Conservation (phyloP, 768 basidiomycete species). For the Termitomyces sp. region DNA sequence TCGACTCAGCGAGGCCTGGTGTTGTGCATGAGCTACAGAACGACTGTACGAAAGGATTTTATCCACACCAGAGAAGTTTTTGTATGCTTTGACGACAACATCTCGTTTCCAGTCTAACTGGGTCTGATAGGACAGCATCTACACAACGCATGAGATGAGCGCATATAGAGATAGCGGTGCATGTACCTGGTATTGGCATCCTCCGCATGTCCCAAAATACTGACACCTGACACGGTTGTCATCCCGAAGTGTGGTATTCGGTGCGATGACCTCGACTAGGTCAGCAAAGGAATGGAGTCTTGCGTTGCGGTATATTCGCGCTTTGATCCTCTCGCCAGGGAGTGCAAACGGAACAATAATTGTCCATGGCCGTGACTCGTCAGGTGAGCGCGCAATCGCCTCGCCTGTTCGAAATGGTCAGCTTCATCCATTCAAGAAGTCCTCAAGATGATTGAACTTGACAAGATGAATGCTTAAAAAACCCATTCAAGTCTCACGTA, state of each 20-base stretch:
- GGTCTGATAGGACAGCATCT: constrained; percentile 85
- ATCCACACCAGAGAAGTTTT: constrained; percentile 58
- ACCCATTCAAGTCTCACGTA: constrained; percentile 20
- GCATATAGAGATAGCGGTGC: neutral
- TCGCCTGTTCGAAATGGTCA: constrained; percentile 41
- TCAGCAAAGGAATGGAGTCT: constrained; percentile 75
- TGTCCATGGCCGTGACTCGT: constrained; percentile 62
- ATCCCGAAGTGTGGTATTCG: constrained; percentile 66
- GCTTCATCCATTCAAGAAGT: neutral
- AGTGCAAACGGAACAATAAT: constrained; percentile 81
- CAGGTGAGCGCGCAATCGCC: constrained; percentile 51
- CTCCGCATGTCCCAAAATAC: constrained; percentile 87
- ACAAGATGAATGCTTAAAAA: neutral
- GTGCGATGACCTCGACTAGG: constrained; percentile 55
- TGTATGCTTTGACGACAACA: constrained; percentile 81
- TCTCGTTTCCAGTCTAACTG: constrained; percentile 86
- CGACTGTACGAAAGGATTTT: neutral
- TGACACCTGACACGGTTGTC: constrained; percentile 63
- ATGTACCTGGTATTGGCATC: constrained; percentile 89
- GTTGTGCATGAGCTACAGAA: neutral
- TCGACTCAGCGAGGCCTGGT: constrained; percentile 47
- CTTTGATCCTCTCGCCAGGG: constrained; percentile 76
- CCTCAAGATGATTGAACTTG: neutral
- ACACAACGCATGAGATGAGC: neutral
- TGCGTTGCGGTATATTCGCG: constrained; percentile 64